Percentiles rank a stretch among this genome's conserved stretches.
These are phyloP conservation scores for Galium porrigens DNA, from an alignment of 305 asterid species.

Conservation along the genomic window DNA sequence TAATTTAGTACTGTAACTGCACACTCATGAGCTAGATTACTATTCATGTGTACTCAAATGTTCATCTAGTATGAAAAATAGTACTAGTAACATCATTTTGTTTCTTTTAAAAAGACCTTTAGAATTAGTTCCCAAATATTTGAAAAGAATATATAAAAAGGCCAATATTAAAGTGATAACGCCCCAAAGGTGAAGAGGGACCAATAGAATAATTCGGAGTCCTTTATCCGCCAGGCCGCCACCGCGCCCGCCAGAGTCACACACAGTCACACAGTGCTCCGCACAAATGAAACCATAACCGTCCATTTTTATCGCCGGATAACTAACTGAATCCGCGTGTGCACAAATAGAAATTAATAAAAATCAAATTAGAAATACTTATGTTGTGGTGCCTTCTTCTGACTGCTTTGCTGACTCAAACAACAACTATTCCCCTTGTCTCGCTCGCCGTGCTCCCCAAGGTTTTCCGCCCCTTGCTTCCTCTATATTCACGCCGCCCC, in stretches of 20 bases:
- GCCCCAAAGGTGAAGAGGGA: not conserved
- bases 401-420: not conserved
- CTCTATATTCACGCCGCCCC: not conserved
- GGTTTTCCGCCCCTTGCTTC: not conserved
- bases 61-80: too few species aligned
- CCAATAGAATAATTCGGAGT: not conserved
- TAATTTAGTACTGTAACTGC: too few species aligned
- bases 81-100: too few species aligned
- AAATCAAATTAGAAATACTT: too few species aligned
- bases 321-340: not conserved
- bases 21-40: too few species aligned
- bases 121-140: too few species aligned
- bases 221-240: conserved; percentile 3
- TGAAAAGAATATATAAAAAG: not conserved
- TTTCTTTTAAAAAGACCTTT: too few species aligned
- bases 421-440: not conserved
- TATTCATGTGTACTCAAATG: too few species aligned
- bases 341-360: not conserved
- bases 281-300: not conserved
- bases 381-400: conserved; percentile 1
- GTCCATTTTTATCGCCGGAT: not conserved
- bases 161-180: not conserved
- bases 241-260: not conserved
- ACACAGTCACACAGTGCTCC: not conserved
- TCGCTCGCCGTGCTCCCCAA: conserved; percentile 2